Percentiles rank a stretch among this genome's conserved stretches.
Evolutionary conservation across 106 monocot species (phyloP).

Genomic region (Dioscorea zingiberensis): DNA sequence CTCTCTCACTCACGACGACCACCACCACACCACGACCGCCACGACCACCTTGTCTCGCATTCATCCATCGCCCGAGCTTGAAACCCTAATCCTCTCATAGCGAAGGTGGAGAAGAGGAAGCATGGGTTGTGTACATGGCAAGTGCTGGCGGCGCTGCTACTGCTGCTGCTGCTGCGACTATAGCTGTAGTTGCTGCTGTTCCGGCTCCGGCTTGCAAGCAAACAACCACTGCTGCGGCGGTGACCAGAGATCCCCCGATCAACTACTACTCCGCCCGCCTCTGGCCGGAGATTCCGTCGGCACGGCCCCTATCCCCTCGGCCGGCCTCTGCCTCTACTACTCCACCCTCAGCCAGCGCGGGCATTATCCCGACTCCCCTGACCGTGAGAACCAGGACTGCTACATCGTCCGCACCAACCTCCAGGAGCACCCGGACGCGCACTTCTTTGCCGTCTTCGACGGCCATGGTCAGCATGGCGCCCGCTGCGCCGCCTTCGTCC

Average conservation of each 20-base stretch:
- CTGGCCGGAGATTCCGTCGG: conserved; percentile 17
- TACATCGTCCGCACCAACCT: conserved; percentile 38
- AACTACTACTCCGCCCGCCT: conserved; percentile 1
- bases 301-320: conserved; percentile 29
- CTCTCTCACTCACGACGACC: no score
- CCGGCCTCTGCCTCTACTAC: conserved; percentile 38
- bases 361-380: conserved; percentile 67
- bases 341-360: conserved; percentile 57
- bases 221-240: background rate
- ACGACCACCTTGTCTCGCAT: no score
- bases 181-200: no score
- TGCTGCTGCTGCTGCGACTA: no score
- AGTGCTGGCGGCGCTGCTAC: background rate
- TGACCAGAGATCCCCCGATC: background rate
- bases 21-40: no score
- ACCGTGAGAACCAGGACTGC: conserved; percentile 69
- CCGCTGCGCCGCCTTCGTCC: conserved; percentile 54
- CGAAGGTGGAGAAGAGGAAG: background rate
- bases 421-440: conserved; percentile 44
- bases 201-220: no score
- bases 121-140: background rate
- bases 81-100: no score
- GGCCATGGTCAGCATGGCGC: conserved; percentile 74
- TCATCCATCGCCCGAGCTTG: no score
- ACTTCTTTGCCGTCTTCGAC: conserved; percentile 85